A percentile compares a stretch with the other conserved stretches of the same genome.
Evolutionary conservation across 345 rosid species (phyloP).

Genomic region (Dimocarpus longan): DNA sequence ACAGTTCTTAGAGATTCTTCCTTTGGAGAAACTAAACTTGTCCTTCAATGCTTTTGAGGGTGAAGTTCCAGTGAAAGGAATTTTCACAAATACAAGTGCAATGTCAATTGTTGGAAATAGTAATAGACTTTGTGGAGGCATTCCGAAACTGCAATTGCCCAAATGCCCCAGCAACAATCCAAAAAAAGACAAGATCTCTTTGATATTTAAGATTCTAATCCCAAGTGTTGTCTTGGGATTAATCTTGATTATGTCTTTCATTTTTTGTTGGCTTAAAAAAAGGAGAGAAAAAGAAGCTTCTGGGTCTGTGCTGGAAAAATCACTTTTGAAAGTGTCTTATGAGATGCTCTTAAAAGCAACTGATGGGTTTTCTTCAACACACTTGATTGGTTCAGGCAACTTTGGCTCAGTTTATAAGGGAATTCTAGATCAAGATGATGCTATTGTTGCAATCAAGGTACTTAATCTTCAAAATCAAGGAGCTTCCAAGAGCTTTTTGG

Average conservation of each 20-base stretch:
- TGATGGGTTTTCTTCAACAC: conserved; percentile 14
- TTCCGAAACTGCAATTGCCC: background rate
- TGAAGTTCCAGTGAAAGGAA: conserved; percentile 22
- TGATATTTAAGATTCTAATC: background rate
- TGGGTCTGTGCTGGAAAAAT: background rate
- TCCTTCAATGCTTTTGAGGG: conserved; percentile 32
- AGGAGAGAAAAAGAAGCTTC: background rate
- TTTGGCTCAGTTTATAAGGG: conserved; percentile 26
- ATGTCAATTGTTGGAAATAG: conserved; percentile 11
- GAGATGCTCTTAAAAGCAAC: conserved; percentile 14
- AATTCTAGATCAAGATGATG: background rate
- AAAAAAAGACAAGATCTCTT: background rate
- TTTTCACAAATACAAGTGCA: conserved; percentile 17
- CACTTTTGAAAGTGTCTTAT: conserved; percentile 18
- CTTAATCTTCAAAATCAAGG: conserved; percentile 10
- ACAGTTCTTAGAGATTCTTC: conserved; percentile 8
- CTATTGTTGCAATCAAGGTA: conserved; percentile 19
- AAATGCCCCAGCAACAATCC: background rate
- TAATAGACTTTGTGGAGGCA: conserved; percentile 23
- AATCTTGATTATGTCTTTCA: background rate
- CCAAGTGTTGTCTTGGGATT: background rate
- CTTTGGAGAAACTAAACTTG: conserved; percentile 12
- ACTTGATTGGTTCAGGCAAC: conserved; percentile 23
- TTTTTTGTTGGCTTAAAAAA: background rate
- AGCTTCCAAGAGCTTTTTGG: conserved; percentile 28